A percentile compares a stretch with the other conserved stretches of the same genome.
Evolutionary conservation across 1,139 yeast species (phyloP).

Genomic region (Yamadazyma oceani): DNA sequence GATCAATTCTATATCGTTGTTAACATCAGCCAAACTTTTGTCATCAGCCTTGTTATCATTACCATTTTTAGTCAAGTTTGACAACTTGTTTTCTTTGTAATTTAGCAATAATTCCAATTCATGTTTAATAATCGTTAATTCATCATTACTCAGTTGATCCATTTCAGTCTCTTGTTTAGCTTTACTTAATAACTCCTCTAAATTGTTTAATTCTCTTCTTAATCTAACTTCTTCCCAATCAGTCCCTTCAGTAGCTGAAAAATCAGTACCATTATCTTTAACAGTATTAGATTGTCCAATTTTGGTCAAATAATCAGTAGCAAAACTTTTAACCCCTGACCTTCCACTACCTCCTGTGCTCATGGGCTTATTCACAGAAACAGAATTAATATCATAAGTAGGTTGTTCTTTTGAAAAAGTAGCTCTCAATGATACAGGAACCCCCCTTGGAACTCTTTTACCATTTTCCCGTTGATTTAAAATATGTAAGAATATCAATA

Average conservation of each 20-base stretch:
- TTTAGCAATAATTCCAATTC: slow-evolving; percentile 82
- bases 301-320: slow-evolving; percentile 39
- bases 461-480: slow-evolving; percentile 89
- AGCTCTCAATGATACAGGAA: slow-evolving; percentile 90
- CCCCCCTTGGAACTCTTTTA: slow-evolving; percentile 84
- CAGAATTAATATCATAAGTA: slow-evolving; percentile 58
- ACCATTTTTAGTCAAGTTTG: slow-evolving; percentile 5
- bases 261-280: slow-evolving; percentile 67
- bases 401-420: slow-evolving; percentile 87
- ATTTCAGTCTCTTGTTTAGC: slow-evolving; percentile 53
- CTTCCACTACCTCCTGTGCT: slow-evolving; percentile 17
- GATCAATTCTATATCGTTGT: slow-evolving; percentile 62
- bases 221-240: slow-evolving; percentile 89
- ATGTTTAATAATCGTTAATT: slow-evolving; percentile 44
- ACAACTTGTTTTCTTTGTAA: slow-evolving; percentile 54
- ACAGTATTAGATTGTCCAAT: slow-evolving; percentile 52
- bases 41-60: slow-evolving; percentile 12
- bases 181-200: slow-evolving; percentile 61
- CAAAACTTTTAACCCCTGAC: slow-evolving; percentile 30
- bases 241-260: slow-evolving; percentile 68
- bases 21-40: slow-evolving; percentile 41
- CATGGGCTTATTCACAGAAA: slow-evolving; percentile 10
- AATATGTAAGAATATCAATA: slow-evolving; percentile 84
- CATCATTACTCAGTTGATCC: slow-evolving; percentile 25
- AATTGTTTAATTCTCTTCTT: slow-evolving; percentile 72